Conservation (phyloP, 106 monocot species). For the Triglochin maritima region DNA sequence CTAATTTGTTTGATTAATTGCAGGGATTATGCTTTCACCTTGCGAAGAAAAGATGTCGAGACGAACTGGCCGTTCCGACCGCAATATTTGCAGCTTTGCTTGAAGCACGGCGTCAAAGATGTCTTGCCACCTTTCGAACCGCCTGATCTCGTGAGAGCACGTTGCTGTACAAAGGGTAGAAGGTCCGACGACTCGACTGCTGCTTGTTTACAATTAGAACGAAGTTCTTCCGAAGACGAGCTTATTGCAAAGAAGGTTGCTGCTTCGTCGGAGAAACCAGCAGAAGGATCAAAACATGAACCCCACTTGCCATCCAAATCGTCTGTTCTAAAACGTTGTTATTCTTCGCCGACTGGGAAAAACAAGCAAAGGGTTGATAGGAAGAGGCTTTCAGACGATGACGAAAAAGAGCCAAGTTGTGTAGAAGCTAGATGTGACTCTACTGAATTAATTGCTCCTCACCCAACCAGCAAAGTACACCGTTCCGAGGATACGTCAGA, state of each 20-base stretch:
- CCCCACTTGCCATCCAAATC: background rate
- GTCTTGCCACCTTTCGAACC: conserved; percentile 75
- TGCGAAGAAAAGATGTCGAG: conserved; percentile 49
- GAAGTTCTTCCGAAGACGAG: background rate
- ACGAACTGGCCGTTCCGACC: conserved; percentile 68
- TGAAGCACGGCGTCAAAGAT: conserved; percentile 54
- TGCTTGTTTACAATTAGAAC: background rate
- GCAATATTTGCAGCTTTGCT: conserved; percentile 51
- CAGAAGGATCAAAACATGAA: background rate
- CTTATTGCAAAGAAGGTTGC: background rate
- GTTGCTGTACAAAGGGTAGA: background rate
- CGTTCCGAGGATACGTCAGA: conserved; percentile 10
- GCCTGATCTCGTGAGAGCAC: conserved; percentile 43
- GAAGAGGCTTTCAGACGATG: background rate
- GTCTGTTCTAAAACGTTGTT: background rate
- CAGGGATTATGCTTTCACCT: conserved; percentile 73
- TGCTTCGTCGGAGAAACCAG: background rate
- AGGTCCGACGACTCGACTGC: background rate
- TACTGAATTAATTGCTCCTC: background rate
- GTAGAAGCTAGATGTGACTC: conserved; percentile 4
- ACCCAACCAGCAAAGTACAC: background rate
- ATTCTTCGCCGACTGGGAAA: background rate
- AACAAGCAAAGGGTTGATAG: background rate
- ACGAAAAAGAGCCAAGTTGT: background rate
- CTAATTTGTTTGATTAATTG: background rate